Conservation (phyloP, 75 land plant genomes). For the Sequoia sempervirens region DNA sequence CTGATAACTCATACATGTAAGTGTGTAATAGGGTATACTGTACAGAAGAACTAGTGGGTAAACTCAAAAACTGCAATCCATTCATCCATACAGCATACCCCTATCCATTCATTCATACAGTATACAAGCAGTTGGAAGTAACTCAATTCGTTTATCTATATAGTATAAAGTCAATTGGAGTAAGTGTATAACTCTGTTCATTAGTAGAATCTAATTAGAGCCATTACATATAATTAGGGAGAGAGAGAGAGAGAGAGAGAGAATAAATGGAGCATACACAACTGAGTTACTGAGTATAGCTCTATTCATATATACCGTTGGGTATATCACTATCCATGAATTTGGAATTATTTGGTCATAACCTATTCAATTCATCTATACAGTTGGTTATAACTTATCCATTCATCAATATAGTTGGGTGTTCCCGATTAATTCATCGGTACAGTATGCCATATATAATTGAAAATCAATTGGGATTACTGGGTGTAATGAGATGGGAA, state of each 20-base stretch:
- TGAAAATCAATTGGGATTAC: neutral
- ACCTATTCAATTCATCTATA: too few species aligned
- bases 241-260: too few species aligned
- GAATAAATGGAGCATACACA: neutral
- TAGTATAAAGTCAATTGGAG: neutral
- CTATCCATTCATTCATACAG: neutral
- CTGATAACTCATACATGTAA: neutral
- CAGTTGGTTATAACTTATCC: neutral
- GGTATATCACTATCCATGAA: neutral
- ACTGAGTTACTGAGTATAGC: neutral
- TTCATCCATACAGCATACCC: neutral
- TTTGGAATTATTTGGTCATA: too few species aligned
- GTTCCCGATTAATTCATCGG: neutral
- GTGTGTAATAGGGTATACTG: neutral
- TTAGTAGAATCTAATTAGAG: neutral
- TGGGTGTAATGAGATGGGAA: neutral
- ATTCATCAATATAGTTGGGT: neutral
- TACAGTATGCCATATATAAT: neutral
- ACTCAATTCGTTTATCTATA: neutral
- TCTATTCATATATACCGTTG: neutral
- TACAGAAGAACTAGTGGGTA: neutral
- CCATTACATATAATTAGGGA: too few species aligned
- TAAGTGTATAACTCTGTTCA: neutral
- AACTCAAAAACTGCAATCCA: neutral
- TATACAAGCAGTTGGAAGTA: neutral